A percentile compares a stretch with the other conserved stretches of the same genome.
Evolutionary conservation across 805 yeast species (phyloP).

Genomic region (Ascoidea asiatica): DNA sequence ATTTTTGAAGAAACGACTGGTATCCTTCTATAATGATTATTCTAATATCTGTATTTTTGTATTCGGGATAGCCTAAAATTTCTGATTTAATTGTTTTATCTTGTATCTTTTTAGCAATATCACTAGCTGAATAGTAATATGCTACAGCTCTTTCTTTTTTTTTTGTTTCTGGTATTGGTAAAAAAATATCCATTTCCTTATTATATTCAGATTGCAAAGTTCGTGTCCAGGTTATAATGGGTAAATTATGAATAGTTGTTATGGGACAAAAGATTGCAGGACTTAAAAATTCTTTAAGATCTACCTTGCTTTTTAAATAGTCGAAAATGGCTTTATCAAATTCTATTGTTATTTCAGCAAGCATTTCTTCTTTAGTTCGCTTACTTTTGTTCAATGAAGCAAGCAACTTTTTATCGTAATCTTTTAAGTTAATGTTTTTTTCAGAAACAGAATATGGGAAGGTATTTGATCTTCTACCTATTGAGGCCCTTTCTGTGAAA

Average conservation of each 20-base stretch:
- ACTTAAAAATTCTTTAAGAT: constrained; percentile 10
- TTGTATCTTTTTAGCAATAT: constrained; percentile 24
- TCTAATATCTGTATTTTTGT: constrained; percentile 14
- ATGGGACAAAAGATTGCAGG: constrained; percentile 15
- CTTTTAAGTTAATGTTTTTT: too few relatives aligned
- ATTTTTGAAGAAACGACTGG: constrained; percentile 28
- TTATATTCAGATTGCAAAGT: constrained; percentile 35
- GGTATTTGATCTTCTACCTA: neutral
- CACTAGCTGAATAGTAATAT: constrained; percentile 32
- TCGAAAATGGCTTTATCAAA: constrained; percentile 21
- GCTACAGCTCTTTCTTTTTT: constrained; percentile 30
- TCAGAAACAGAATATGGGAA: neutral
- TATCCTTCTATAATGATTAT: constrained; percentile 35
- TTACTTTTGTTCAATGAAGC: constrained; percentile 19
- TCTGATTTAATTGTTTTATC: constrained; percentile 15
- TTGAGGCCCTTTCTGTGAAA: too few relatives aligned
- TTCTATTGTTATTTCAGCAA: constrained; percentile 34
- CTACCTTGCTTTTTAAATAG: constrained; percentile 16
- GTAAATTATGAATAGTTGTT: constrained; percentile 19
- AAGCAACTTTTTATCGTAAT: neutral
- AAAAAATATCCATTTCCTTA: constrained; percentile 32
- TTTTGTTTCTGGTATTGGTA: constrained; percentile 32
- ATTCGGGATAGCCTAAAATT: constrained; percentile 13
- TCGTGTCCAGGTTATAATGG: constrained; percentile 40
- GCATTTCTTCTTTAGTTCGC: constrained; percentile 35